A percentile compares a stretch with the other conserved stretches of the same genome.
phyloP scores from a whole-genome alignment of 2,329 filamentous ascomycete species.

The Monilinia aucupariae region DNA sequence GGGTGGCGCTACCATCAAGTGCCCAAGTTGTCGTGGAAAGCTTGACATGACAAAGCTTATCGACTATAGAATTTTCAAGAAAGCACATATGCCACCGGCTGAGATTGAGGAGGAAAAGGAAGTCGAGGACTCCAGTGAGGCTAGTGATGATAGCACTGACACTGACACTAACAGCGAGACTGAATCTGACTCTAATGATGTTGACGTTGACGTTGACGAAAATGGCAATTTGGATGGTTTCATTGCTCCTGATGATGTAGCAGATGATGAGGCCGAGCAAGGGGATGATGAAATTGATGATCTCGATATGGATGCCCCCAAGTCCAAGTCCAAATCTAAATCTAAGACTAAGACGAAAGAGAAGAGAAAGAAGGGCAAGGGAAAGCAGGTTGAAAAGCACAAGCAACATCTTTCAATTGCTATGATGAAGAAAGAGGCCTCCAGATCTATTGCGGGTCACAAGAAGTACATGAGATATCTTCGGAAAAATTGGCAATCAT shows the following conservation, averaged over 20 bases:
- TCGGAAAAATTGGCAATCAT: constrained; percentile 67
- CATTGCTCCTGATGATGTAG: constrained; percentile 47
- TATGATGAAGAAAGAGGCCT: constrained; percentile 61
- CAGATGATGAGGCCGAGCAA: constrained; percentile 27
- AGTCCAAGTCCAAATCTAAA: constrained; percentile 34
- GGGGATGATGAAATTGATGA: constrained; percentile 35
- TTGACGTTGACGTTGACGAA: constrained; percentile 36
- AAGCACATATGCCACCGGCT: constrained; percentile 55
- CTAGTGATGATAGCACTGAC: constrained; percentile 29
- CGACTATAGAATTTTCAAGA: constrained; percentile 67
- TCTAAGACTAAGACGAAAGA: constrained; percentile 36
- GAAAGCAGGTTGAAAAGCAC: constrained; percentile 31
- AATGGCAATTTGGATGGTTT: constrained; percentile 48
- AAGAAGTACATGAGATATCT: constrained; percentile 66
- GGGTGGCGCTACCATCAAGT: constrained; percentile 40
- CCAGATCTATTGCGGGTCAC: constrained; percentile 59
- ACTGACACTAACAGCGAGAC: constrained; percentile 28
- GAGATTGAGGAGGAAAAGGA: constrained; percentile 36
- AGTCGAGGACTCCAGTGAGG: constrained; percentile 23
- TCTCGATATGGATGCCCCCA: constrained; percentile 30
- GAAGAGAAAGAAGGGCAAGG: constrained; percentile 30
- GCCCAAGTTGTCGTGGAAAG: constrained; percentile 67
- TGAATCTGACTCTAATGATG: constrained; percentile 40
- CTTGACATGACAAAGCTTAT: constrained; percentile 67
- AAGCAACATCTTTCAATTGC: constrained; percentile 47